Evolutionary conservation across 495 filamentous ascomycete genomes (phyloP).

Genomic region (Xylaria scruposa): DNA sequence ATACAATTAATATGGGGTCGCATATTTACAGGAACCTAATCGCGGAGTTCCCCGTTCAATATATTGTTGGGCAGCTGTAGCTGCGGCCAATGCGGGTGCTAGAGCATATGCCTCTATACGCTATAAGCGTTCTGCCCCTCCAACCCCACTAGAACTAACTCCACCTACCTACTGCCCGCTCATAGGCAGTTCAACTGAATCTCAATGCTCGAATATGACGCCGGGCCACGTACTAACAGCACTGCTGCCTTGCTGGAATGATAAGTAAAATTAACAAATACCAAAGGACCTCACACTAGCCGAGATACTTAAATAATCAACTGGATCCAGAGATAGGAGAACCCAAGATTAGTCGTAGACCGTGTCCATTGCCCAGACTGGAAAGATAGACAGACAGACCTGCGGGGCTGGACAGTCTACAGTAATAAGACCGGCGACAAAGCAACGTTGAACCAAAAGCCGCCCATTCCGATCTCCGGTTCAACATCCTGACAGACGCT

Average conservation of each 20-base stretch:
- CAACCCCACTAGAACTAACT: not conserved
- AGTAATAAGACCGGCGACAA: conserved; percentile 6
- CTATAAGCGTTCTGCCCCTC: conserved; percentile 13
- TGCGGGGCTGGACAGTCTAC: conserved; percentile 7
- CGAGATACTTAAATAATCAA: not conserved
- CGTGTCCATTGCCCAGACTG: not conserved
- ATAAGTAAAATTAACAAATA: conserved; percentile 20
- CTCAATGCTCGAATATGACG: not conserved
- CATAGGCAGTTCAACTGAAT: conserved; percentile 16
- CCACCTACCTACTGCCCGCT: conserved; percentile 4
- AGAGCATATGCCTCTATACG: conserved; percentile 14
- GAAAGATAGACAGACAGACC: not conserved
- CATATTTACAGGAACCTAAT: not conserved
- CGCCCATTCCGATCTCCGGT: conserved; percentile 10
- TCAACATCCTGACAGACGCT: conserved; percentile 7
- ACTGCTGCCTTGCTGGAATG: conserved; percentile 16
- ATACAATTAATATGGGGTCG: not conserved
- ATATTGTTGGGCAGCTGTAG: not conserved
- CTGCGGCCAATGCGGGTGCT: not conserved
- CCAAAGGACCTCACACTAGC: conserved; percentile 5
- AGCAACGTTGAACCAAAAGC: conserved; percentile 21
- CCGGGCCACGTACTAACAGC: not conserved
- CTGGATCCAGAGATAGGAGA: conserved; percentile 16
- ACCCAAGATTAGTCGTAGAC: not conserved
- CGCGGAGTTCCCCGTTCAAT: conserved; percentile 15